A percentile compares a stretch with the other conserved stretches of the same genome.
These are phyloP conservation scores for Andalucia godoyi DNA, from an alignment of 78 protist species.

Conservation along the genomic window DNA sequence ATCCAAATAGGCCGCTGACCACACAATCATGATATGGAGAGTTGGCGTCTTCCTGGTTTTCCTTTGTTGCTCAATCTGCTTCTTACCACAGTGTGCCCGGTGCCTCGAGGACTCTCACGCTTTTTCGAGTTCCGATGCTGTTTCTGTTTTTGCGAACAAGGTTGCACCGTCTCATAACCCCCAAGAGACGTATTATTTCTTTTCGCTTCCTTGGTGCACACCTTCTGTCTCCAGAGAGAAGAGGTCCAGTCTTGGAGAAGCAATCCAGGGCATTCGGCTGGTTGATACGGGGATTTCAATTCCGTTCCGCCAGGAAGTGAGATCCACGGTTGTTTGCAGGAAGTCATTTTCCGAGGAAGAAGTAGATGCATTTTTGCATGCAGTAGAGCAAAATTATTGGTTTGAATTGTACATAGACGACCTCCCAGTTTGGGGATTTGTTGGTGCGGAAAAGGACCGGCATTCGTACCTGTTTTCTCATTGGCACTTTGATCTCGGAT, in stretches of 20 bases:
- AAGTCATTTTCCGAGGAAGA: not conserved
- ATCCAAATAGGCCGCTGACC: too few species aligned
- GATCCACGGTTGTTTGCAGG: not conserved
- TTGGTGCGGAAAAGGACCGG: conserved; percentile 26
- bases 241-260: conserved; percentile 59
- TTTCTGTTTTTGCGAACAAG: conserved; percentile 50
- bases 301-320: not conserved
- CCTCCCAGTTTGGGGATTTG: conserved; percentile 82
- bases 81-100: too few species aligned
- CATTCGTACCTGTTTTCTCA: conserved; percentile 45
- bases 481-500: conserved; percentile 35
- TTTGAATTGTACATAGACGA: conserved; percentile 51
- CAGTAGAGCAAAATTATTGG: conserved; percentile 43
- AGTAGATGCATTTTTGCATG: conserved; percentile 13
- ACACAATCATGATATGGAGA: too few species aligned
- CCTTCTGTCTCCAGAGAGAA: not conserved
- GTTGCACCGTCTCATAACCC: conserved; percentile 80
- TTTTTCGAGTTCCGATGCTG: conserved; percentile 30
- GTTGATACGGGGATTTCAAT: conserved; percentile 19
- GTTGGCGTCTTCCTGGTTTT: too few species aligned
- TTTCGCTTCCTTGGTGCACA: conserved; percentile 22
- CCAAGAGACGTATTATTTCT: conserved; percentile 70
- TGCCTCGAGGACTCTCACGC: conserved; percentile 5
- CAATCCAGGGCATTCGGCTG: conserved; percentile 63
- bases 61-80: too few species aligned